Conservation (phyloP, 2,329 filamentous ascomycete genomes). For the Fusarium gaditjirri region DNA sequence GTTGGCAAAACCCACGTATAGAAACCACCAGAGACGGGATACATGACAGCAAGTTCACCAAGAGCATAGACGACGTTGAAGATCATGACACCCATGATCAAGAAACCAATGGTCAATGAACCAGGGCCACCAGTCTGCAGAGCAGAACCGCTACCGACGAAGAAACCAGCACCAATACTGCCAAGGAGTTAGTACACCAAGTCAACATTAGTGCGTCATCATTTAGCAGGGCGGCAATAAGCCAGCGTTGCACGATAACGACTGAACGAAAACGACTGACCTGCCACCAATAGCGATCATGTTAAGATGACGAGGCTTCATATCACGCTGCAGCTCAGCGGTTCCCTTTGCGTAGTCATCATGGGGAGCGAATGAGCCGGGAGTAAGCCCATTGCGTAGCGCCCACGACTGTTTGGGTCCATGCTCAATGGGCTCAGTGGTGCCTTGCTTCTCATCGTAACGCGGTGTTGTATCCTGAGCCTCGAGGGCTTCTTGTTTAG, state of each 20-base stretch:
- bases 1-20: constrained; percentile 52
- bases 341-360: constrained; percentile 35
- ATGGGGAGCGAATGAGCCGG: constrained; percentile 37
- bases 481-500: constrained; percentile 32
- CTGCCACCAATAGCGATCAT: constrained; percentile 46
- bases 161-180: constrained; percentile 69
- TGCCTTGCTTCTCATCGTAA: constrained; percentile 36
- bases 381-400: constrained; percentile 43
- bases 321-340: constrained; percentile 39
- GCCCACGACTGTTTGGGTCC: constrained; percentile 36
- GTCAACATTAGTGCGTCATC: not conserved
- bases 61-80: constrained; percentile 71
- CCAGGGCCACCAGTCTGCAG: constrained; percentile 48
- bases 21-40: constrained; percentile 65
- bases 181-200: not conserved
- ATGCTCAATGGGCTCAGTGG: constrained; percentile 4
- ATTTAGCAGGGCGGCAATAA: constrained; percentile 4
- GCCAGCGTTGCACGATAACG: constrained; percentile 5
- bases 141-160: constrained; percentile 66
- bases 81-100: constrained; percentile 69
- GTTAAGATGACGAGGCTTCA: constrained; percentile 45
- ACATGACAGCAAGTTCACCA: constrained; percentile 58
- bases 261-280: constrained; percentile 18
- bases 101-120: constrained; percentile 59
- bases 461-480: constrained; percentile 17